phyloP scores from a whole-genome alignment of 495 filamentous ascomycete genomes.

The Margaritispora aquatica region DNA sequence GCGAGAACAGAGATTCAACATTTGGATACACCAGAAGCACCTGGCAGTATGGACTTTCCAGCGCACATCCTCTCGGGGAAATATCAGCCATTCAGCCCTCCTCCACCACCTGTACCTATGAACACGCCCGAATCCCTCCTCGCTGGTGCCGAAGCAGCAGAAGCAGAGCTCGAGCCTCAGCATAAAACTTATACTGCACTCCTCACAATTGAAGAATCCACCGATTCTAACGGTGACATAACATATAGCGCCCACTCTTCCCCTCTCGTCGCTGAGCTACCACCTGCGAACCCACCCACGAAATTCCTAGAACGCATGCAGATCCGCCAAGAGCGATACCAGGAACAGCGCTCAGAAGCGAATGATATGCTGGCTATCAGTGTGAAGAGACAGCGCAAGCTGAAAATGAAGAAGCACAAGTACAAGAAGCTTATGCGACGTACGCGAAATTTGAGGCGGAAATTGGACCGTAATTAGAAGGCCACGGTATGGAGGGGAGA shows the following conservation, averaged over 20 bases:
- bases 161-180: slow-evolving; percentile 26
- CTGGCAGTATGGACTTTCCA: slow-evolving; percentile 20
- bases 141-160: slow-evolving; percentile 25
- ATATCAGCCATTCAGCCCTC: slow-evolving; percentile 72
- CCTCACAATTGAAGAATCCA: slow-evolving; percentile 75
- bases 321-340: slow-evolving; percentile 39
- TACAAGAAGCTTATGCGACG: slow-evolving; percentile 97
- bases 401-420: slow-evolving; percentile 99
- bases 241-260: slow-evolving; percentile 46
- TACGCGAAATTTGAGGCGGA: slow-evolving; percentile 84
- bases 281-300: slow-evolving; percentile 22
- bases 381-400: slow-evolving; percentile 77
- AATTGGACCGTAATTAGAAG: slow-evolving; percentile 56
- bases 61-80: slow-evolving; percentile 40
- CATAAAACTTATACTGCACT: slow-evolving; percentile 70
- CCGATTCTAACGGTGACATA: slow-evolving; percentile 60
- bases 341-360: slow-evolving; percentile 24
- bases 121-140: slow-evolving; percentile 34
- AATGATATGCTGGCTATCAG: slow-evolving; percentile 58
- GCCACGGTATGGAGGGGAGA: background rate
- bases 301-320: slow-evolving; percentile 49
- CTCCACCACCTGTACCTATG: slow-evolving; percentile 63
- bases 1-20: slow-evolving; percentile 43
- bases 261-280: slow-evolving; percentile 36
- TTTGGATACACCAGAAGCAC: slow-evolving; percentile 37